These are phyloP conservation scores for Kluyveromyces aestuarii DNA, from an alignment of 805 yeast genomes.

Conservation along the genomic window DNA sequence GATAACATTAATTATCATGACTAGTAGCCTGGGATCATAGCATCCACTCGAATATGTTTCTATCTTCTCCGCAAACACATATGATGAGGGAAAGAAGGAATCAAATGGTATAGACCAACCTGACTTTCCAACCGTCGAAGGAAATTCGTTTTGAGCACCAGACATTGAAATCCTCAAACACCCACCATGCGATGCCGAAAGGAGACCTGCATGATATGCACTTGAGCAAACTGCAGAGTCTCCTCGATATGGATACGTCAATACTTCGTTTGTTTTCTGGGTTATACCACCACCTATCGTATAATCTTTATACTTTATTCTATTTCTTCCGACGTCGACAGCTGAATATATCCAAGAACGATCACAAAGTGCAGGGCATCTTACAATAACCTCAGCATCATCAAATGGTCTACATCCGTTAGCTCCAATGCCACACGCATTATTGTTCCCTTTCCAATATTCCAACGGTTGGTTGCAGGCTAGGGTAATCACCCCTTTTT, in stretches of 20 bases:
- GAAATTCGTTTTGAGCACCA: slow-evolving; percentile 45
- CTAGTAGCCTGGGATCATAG: slow-evolving; percentile 54
- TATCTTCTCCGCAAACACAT: slow-evolving; percentile 40
- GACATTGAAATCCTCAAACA: slow-evolving; percentile 54
- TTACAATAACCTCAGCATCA: slow-evolving; percentile 40
- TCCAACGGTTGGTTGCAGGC: slow-evolving; percentile 22
- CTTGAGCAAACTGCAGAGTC: slow-evolving; percentile 89
- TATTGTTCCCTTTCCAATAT: slow-evolving; percentile 72
- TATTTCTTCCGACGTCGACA: slow-evolving; percentile 60
- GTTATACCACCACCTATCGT: slow-evolving; percentile 66
- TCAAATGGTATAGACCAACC: slow-evolving; percentile 45
- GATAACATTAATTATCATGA: slow-evolving; percentile 49
- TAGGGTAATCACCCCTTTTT: slow-evolving; percentile 32
- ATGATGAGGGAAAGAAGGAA: slow-evolving; percentile 71
- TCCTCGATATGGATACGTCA: slow-evolving; percentile 65
- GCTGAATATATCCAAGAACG: slow-evolving; percentile 67
- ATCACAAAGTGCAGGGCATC: slow-evolving; percentile 88
- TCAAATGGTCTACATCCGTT: slow-evolving; percentile 43
- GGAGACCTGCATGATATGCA: slow-evolving; percentile 75
- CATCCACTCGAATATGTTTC: slow-evolving; percentile 41
- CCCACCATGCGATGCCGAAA: slow-evolving; percentile 72
- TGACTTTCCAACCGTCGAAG: slow-evolving; percentile 39
- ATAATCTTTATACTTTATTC: slow-evolving; percentile 61
- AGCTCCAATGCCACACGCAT: slow-evolving; percentile 67
- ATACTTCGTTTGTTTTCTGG: slow-evolving; percentile 13